Evolutionary conservation across 495 filamentous ascomycete species (phyloP).

Genomic region (Tuber indicum): DNA sequence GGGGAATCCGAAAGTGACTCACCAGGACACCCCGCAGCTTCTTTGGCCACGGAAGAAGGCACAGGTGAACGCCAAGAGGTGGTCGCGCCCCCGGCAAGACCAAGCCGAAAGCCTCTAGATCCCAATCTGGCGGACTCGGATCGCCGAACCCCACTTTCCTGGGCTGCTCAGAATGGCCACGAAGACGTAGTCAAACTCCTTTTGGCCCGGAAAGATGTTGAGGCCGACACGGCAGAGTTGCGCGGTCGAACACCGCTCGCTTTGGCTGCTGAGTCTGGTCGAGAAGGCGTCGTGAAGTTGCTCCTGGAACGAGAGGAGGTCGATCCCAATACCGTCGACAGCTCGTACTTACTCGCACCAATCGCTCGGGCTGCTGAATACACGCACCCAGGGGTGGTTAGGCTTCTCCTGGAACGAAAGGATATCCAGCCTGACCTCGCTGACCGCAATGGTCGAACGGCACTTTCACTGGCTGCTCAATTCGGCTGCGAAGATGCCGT

Average conservation of each 20-base stretch:
- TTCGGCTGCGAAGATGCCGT: slow-evolving; percentile 40
- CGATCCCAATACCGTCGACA: neutral
- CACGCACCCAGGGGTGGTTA: neutral
- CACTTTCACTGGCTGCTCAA: slow-evolving; percentile 39
- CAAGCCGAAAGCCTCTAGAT: neutral
- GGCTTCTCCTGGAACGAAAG: slow-evolving; percentile 32
- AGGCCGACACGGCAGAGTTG: neutral
- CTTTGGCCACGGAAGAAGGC: neutral
- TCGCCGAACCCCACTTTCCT: neutral
- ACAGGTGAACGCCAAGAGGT: neutral
- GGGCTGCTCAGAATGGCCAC: neutral
- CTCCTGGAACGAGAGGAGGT: neutral
- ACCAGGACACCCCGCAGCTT: neutral
- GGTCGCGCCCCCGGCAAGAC: neutral
- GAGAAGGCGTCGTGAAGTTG: neutral
- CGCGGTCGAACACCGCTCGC: neutral
- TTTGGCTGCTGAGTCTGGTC: neutral
- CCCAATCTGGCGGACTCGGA: neutral
- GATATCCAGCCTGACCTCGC: slow-evolving; percentile 36
- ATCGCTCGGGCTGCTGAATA: neutral
- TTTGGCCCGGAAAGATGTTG: neutral
- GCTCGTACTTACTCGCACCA: neutral
- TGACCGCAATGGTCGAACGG: slow-evolving; percentile 21
- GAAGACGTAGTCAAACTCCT: neutral
- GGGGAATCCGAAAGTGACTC: neutral